phyloP scores from a whole-genome alignment of 257 asterid species.

The Nicotiana attenuata region DNA sequence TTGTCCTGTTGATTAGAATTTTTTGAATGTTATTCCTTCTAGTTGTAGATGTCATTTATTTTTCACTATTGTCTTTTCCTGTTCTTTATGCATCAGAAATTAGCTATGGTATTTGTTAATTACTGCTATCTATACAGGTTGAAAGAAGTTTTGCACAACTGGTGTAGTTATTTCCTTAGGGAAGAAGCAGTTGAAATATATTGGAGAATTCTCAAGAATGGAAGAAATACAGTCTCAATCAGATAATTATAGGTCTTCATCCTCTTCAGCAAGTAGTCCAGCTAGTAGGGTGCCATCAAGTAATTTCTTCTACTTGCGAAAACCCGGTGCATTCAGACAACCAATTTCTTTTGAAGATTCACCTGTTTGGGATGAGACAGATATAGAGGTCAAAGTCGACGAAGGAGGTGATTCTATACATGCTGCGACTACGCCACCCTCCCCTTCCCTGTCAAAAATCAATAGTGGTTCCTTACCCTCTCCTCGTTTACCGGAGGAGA shows the following conservation, averaged over 20 bases:
- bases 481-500: slow-evolving; percentile 68
- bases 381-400: slow-evolving; percentile 68
- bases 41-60: neutral
- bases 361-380: slow-evolving; percentile 92
- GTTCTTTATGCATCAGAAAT: neutral
- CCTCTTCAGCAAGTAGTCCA: slow-evolving; percentile 97
- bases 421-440: slow-evolving; percentile 61
- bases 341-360: slow-evolving; percentile 96
- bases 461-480: slow-evolving; percentile 80
- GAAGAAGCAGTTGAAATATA: neutral
- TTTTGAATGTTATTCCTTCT: neutral
- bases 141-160: neutral
- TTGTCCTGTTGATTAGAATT: neutral
- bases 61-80: neutral
- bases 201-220: slow-evolving; percentile 31
- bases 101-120: neutral
- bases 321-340: slow-evolving; percentile 75
- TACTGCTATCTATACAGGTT: neutral
- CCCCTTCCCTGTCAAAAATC: slow-evolving; percentile 90
- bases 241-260: slow-evolving; percentile 83
- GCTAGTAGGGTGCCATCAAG: slow-evolving; percentile 88
- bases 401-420: slow-evolving; percentile 79
- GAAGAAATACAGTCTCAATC: slow-evolving; percentile 94
- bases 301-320: slow-evolving; percentile 84
- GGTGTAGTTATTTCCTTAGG: neutral